phyloP scores from a whole-genome alignment of 2,329 filamentous ascomycete genomes.

The Trichoderma endophyticum region DNA sequence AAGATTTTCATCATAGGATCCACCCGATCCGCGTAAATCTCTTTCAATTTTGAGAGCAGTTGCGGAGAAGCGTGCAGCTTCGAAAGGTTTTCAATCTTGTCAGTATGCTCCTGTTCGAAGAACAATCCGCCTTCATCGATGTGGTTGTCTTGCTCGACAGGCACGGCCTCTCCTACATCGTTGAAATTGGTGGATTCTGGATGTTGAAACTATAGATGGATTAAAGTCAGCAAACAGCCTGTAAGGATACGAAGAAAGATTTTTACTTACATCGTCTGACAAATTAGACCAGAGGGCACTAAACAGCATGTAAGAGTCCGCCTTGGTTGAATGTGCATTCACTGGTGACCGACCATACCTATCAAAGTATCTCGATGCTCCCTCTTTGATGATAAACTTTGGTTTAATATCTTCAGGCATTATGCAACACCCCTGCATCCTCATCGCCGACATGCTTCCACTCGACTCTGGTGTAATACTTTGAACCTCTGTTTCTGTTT shows the following conservation, averaged over 20 bases:
- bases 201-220: background rate
- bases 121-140: background rate
- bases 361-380: constrained; percentile 2
- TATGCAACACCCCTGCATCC: background rate
- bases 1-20: constrained; percentile 9
- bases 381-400: constrained; percentile 6
- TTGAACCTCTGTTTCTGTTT: background rate
- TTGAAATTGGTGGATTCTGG: background rate
- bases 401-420: background rate
- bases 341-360: background rate
- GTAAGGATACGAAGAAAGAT: background rate
- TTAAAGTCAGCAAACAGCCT: background rate
- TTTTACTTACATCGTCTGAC: background rate
- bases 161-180: background rate
- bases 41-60: background rate
- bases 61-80: background rate
- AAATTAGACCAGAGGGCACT: constrained; percentile 8
- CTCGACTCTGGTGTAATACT: background rate
- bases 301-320: background rate
- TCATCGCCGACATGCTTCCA: background rate
- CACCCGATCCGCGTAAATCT: background rate
- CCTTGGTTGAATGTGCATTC: background rate
- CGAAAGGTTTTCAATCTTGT: background rate
- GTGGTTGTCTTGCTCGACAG: background rate
- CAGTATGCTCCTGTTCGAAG: background rate